A percentile compares a stretch with the other conserved stretches of the same genome.
phyloP scores from a whole-genome alignment of 2,329 filamentous ascomycete species.

The Immersiporthe knoxdaviesiana region DNA sequence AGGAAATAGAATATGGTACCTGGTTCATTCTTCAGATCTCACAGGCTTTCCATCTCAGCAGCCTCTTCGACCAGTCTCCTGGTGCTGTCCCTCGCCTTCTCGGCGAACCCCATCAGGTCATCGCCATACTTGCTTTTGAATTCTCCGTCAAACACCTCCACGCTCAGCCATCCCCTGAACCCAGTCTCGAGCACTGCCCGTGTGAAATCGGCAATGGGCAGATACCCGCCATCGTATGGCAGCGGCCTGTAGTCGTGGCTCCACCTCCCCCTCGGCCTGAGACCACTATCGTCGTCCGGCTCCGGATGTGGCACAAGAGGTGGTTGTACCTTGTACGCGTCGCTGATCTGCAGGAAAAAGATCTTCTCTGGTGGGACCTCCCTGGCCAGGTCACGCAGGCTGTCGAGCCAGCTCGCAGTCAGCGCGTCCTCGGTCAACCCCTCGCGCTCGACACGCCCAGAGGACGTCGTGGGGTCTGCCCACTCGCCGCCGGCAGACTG shows the following conservation, averaged over 20 bases:
- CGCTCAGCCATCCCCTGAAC: slow-evolving; percentile 37
- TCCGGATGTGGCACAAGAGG: slow-evolving; percentile 54
- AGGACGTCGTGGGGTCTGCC: slow-evolving; percentile 68
- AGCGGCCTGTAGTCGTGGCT: slow-evolving; percentile 72
- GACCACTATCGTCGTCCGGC: slow-evolving; percentile 49
- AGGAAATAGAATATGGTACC: background rate
- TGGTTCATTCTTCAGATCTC: background rate
- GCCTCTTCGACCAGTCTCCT: slow-evolving; percentile 22
- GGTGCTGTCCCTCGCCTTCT: slow-evolving; percentile 32
- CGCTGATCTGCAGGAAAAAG: slow-evolving; percentile 73
- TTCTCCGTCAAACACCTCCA: slow-evolving; percentile 39
- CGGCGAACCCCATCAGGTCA: slow-evolving; percentile 35
- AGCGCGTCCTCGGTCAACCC: slow-evolving; percentile 47
- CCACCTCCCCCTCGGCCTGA: slow-evolving; percentile 68
- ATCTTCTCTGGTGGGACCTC: slow-evolving; percentile 71
- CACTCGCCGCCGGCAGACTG: slow-evolving; percentile 74
- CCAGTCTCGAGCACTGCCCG: slow-evolving; percentile 69
- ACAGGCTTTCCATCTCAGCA: slow-evolving; percentile 6
- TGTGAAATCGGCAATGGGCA: slow-evolving; percentile 68
- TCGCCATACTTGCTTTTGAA: slow-evolving; percentile 39
- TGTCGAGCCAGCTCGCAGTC: slow-evolving; percentile 53
- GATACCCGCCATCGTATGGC: slow-evolving; percentile 71
- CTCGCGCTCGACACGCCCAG: slow-evolving; percentile 58
- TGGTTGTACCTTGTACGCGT: slow-evolving; percentile 67
- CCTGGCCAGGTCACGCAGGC: slow-evolving; percentile 57